Evolutionary conservation across 345 rosid genomes (phyloP).

Genomic region (Brassica cretica): DNA sequence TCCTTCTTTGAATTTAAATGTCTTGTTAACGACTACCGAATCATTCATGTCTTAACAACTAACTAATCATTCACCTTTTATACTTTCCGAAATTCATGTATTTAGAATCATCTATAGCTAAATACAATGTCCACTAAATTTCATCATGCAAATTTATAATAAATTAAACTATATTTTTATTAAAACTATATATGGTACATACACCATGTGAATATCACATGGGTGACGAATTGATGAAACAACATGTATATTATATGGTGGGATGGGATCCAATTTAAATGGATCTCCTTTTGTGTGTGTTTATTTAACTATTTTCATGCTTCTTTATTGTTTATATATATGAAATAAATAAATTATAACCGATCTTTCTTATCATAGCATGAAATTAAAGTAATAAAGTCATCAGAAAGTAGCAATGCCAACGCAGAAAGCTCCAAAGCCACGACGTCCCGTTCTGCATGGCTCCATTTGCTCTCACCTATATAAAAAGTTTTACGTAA

Average conservation of each 20-base stretch:
- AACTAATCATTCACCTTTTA: conserved; percentile 25
- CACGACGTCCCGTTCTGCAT: conserved; percentile 36
- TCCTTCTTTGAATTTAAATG: neutral
- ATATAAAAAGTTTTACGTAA: conserved; percentile 22
- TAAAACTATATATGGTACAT: neutral
- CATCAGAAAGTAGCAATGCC: conserved; percentile 33
- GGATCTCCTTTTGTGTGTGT: conserved; percentile 22
- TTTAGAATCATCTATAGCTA: neutral
- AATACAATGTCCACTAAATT: conserved; percentile 12
- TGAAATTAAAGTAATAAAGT: conserved; percentile 24
- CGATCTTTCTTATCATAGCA: conserved; percentile 34
- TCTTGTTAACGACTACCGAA: conserved; percentile 9
- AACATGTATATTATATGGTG: conserved; percentile 18
- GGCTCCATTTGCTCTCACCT: conserved; percentile 26
- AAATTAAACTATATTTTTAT: neutral
- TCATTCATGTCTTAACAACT: conserved; percentile 26
- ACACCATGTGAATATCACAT: conserved; percentile 34
- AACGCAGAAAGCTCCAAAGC: conserved; percentile 36
- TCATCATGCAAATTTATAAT: neutral
- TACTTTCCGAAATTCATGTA: conserved; percentile 17
- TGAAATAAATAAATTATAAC: conserved; percentile 16
- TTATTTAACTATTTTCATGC: conserved; percentile 2
- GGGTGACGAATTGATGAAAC: conserved; percentile 40
- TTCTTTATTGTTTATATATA: neutral
- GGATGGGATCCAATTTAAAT: conserved; percentile 34